These are phyloP conservation scores for Penicillium subrubescens DNA, from an alignment of 495 filamentous ascomycete genomes.

Conservation along the genomic window DNA sequence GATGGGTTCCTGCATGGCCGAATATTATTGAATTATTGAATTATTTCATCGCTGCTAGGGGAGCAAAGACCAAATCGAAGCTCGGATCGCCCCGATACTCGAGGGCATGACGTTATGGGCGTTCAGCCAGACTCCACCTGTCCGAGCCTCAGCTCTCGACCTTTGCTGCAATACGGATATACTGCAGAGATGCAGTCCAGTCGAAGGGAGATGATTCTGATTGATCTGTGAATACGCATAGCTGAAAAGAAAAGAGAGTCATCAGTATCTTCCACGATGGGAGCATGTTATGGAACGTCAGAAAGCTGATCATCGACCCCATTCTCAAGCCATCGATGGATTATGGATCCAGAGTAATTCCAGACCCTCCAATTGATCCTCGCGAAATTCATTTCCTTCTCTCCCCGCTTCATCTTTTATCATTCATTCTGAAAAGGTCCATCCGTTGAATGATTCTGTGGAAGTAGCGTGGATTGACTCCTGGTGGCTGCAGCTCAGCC, in stretches of 20 bases:
- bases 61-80: slow-evolving; percentile 1
- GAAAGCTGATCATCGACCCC: neutral
- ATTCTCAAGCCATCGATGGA: neutral
- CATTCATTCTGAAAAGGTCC: neutral
- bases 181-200: neutral
- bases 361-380: neutral
- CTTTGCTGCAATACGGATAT: neutral
- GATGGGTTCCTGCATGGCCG: neutral
- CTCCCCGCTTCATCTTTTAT: neutral
- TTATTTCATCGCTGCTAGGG: neutral
- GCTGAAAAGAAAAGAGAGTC: neutral
- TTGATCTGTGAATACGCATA: neutral
- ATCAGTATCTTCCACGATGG: neutral
- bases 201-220: neutral
- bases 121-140: slow-evolving; percentile 13
- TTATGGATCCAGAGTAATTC: slow-evolving; percentile 8
- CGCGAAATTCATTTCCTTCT: neutral
- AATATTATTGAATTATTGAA: neutral
- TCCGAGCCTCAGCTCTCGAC: slow-evolving; percentile 23
- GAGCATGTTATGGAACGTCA: neutral
- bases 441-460: neutral
- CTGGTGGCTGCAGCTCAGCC: neutral
- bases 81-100: slow-evolving; percentile 23
- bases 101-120: slow-evolving; percentile 24
- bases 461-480: neutral